A percentile compares a stretch with the other conserved stretches of the same genome.
These are phyloP conservation scores for Trichoderma asperellum DNA, from an alignment of 2,329 filamentous ascomycete species.

Conservation along the genomic window DNA sequence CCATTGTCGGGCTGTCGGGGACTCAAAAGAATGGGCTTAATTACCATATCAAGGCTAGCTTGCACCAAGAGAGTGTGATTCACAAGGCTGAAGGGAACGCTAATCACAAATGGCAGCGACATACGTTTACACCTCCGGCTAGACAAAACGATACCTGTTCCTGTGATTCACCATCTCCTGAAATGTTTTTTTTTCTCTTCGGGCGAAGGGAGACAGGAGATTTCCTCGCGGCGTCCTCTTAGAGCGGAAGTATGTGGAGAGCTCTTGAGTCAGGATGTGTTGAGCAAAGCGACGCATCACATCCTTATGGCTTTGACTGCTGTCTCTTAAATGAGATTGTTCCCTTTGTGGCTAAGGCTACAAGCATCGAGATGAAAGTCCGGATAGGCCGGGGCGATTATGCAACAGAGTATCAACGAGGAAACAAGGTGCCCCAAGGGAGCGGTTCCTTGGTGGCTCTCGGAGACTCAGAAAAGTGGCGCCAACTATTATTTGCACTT, in stretches of 20 bases:
- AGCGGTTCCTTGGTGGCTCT: not conserved
- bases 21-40: conserved; percentile 6
- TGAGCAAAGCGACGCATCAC: conserved; percentile 20
- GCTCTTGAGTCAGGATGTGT: conserved; percentile 12
- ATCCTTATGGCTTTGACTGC: not conserved
- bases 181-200: not conserved
- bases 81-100: conserved; percentile 18
- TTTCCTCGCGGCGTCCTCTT: not conserved
- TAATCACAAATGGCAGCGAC: not conserved
- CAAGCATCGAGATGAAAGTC: not conserved
- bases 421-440: not conserved
- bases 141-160: not conserved
- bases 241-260: conserved; percentile 11
- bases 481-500: conserved; percentile 21
- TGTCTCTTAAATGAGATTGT: not conserved
- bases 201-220: conserved; percentile 20
- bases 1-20: conserved; percentile 9
- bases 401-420: conserved; percentile 11
- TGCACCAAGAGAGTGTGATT: conserved; percentile 4
- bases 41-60: conserved; percentile 8
- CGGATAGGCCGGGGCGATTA: conserved; percentile 12
- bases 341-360: not conserved
- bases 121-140: not conserved
- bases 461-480: conserved; percentile 13
- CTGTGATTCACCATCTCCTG: conserved; percentile 2